Conservation (phyloP, 2,329 filamentous ascomycete genomes). For the Cladosporium sp. region DNA sequence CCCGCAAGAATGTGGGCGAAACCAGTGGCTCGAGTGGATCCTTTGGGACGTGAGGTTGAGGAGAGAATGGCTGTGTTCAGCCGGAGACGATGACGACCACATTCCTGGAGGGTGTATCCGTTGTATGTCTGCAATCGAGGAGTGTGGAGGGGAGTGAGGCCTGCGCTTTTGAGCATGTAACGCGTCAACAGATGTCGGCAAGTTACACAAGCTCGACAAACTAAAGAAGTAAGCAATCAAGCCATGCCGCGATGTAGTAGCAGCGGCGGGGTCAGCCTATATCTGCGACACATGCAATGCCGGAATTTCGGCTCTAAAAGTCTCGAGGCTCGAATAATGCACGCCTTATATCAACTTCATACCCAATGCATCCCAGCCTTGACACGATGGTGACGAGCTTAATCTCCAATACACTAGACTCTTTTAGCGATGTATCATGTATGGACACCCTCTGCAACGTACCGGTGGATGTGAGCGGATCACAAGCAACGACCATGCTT, state of each 20-base stretch:
- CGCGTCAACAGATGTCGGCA: neutral
- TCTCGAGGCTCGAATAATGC: too few relatives aligned
- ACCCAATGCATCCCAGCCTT: neutral
- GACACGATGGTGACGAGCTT: neutral
- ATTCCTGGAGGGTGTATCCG: neutral
- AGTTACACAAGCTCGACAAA: neutral
- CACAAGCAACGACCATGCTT: neutral
- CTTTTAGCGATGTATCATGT: neutral
- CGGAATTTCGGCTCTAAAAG: neutral
- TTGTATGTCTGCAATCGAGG: neutral
- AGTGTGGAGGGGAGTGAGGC: neutral
- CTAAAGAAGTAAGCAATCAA: neutral
- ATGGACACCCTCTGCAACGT: too few relatives aligned
- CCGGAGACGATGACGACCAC: neutral
- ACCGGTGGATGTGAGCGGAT: neutral
- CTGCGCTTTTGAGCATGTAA: neutral
- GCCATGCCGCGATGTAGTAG: neutral
- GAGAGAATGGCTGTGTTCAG: neutral
- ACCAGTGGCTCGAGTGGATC: neutral
- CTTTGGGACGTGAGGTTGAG: neutral
- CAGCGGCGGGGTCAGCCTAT: neutral
- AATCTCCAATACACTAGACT: neutral
- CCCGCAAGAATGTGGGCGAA: neutral
- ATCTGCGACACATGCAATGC: neutral
- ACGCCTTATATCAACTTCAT: neutral